A percentile compares a stretch with the other conserved stretches of the same genome.
Conservation (phyloP, 139 green algal species). For the Gonium pectorale region DNA sequence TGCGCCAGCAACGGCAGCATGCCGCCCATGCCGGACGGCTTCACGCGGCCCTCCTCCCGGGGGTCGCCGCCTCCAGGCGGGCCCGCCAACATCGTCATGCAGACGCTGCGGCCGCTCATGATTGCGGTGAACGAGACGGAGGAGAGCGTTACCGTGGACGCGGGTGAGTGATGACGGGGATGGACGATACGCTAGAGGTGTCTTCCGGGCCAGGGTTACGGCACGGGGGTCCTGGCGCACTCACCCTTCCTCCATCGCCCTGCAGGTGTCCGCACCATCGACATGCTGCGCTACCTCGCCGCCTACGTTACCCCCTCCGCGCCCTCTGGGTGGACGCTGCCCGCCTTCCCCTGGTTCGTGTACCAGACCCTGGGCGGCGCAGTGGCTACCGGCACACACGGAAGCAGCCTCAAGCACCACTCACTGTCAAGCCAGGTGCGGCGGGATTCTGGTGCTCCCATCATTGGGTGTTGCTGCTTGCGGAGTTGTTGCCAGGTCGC, state of each 20-base stretch:
- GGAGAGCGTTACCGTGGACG: slow-evolving; percentile 76
- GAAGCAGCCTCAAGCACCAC: slow-evolving; percentile 71
- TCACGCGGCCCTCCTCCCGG: neutral
- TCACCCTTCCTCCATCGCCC: too few species aligned
- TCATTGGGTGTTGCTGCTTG: too few species aligned
- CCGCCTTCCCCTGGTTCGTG: slow-evolving; percentile 76
- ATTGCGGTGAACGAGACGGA: slow-evolving; percentile 74
- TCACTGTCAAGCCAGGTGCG: slow-evolving; percentile 78
- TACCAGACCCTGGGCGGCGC: slow-evolving; percentile 89
- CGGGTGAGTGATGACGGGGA: slow-evolving; percentile 51
- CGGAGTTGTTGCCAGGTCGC: too few species aligned
- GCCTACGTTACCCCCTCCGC: slow-evolving; percentile 72
- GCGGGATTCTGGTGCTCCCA: neutral
- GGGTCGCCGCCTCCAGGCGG: neutral
- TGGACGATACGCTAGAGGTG: too few species aligned
- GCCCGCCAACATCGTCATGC: slow-evolving; percentile 67
- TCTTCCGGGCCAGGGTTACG: too few species aligned
- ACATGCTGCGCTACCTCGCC: slow-evolving; percentile 87
- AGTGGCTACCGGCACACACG: slow-evolving; percentile 87
- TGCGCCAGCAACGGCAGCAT: slow-evolving; percentile 40
- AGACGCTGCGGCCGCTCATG: slow-evolving; percentile 63
- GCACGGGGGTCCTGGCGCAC: too few species aligned
- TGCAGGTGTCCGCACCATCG: slow-evolving; percentile 55
- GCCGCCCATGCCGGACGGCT: slow-evolving; percentile 17
- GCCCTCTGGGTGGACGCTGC: slow-evolving; percentile 79